Evolutionary conservation across 208 protist species (phyloP), one percentile per base, ranked within the genome.

Genomic region (Phytomonas sp.): DNA sequence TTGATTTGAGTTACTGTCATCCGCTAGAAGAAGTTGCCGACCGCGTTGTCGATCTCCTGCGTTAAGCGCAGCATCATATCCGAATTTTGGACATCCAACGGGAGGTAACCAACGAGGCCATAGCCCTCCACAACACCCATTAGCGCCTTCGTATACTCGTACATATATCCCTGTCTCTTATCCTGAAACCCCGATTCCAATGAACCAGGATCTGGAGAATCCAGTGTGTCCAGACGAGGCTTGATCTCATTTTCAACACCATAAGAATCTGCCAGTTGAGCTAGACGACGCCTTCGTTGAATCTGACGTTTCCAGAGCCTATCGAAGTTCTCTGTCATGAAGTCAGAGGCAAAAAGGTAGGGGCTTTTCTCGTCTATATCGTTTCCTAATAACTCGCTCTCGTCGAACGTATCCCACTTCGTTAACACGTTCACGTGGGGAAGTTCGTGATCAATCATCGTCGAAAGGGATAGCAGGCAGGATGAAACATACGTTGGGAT

Each of bases 351-450:
- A 68, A 77, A 72, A 2, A 95, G 72, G 61, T 84, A 95, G 0
- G 66, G 56, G 8, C 29, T 64, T n/a, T 96, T 77, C 81, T 98
- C 84, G 80, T 98, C 66, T 4, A 63, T 53, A 62, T 59, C 71
- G 56, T 70, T 71, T 60, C 98, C 82, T 51, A 87, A 85, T 68
- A 98, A 88, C 31, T 83, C 88, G 30, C 78, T 70, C 31, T 59
- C 30, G 0, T 75, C 74, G n/a, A 95, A n/a, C 9, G 78, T 87
- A 70, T 99, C 98, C 77, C 98, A 97, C 76, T 99, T 99, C 40
- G 94, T 98, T 26, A 99, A 82, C 40, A 99, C 84, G 80, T 99
- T 99, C 2, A 99, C 73, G 67, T 98, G 97, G n/a, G 97, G 96
- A 56, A 98, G 72, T 73, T 97, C 93, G 56, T 98, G 83, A 60